Base-by-base conservation (phyloP, 2,329 filamentous ascomycete species). In the Macrophomina pseudophaseolina region DNA sequence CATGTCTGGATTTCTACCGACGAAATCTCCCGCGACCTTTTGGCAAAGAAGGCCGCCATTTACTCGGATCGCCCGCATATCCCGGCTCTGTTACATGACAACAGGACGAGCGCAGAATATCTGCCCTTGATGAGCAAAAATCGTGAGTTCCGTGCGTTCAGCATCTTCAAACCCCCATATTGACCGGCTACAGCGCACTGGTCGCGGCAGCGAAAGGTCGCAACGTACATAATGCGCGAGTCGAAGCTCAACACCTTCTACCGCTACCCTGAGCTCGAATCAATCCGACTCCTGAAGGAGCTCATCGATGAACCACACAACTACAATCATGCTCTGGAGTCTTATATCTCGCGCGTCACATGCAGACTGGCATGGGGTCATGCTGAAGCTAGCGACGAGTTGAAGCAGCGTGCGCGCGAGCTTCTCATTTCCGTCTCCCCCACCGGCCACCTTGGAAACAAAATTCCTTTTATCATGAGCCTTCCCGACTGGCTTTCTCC, bases 51-150 rank as follows among this genome's bases (percentile, higher is more conserved):
- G 63, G 78, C 76, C 18, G 75, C 76, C 48, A 82, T 82, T 66
- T 83, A 83, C 71, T 83, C 81, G 18, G 80, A 82, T 63, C 75
- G 81, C 35, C 80, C 81, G 11, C 79, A 80, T 65, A 83, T 82
- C 56, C 80, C 80, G 4, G 79, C 79, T 1, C 68, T 83, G 38
- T 74, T 82, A 28, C 73, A 77, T 33, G 80, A 82, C 69, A 83
- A 82, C 62, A 76, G 80, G 18, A 79, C 78, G 8, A 80, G 78
- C 66, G 79, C 78, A 14, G 79, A 82, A 65, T 83, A 83, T 60
- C 74, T 83, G 3, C 81, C 81, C 1, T 69, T 83, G 2, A 75
- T 81, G 66, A 80, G 77, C 69, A 77, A 77, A 67, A 82, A 82
- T 69, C 78, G 79, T 78, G 74, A 69, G 70, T 68, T 48, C 9